Evolutionary conservation across 1,284 basidiomycete species (phyloP).

Genomic region (Apiotrichum gracile): DNA sequence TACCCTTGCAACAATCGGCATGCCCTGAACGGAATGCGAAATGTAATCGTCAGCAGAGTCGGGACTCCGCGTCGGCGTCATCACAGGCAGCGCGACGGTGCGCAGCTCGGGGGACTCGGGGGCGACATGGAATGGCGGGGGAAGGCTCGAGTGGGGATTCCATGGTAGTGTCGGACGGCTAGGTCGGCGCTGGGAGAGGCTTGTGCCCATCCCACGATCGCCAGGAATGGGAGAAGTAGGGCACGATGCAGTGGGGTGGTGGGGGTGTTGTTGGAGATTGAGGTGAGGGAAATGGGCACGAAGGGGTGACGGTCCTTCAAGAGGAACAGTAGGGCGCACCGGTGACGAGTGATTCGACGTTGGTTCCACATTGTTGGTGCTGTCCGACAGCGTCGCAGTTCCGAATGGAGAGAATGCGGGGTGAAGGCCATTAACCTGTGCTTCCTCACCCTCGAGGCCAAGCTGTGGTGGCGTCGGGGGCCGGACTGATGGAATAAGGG

Average conservation of each 20-base stretch:
- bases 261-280: conserved; percentile 4
- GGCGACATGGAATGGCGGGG: conserved; percentile 9
- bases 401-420: neutral
- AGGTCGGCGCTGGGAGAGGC: neutral
- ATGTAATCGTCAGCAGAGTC: neutral
- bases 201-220: neutral
- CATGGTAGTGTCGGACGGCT: conserved; percentile 12
- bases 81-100: conserved; percentile 28
- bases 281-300: conserved; percentile 6
- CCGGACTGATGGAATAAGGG: conserved; percentile 1
- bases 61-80: conserved; percentile 23
- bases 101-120: conserved; percentile 30
- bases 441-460: neutral
- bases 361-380: neutral
- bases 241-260: conserved; percentile 14
- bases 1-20: neutral
- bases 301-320: conserved; percentile 1
- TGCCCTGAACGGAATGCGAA: neutral
- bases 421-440: neutral
- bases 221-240: conserved; percentile 12
- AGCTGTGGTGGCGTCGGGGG: neutral
- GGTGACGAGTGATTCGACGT: conserved; percentile 17
- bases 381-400: neutral
- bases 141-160: conserved; percentile 14
- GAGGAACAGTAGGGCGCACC: conserved; percentile 3